phyloP scores from a whole-genome alignment of 23 red algal species.

The Gracilaria domingensis region DNA sequence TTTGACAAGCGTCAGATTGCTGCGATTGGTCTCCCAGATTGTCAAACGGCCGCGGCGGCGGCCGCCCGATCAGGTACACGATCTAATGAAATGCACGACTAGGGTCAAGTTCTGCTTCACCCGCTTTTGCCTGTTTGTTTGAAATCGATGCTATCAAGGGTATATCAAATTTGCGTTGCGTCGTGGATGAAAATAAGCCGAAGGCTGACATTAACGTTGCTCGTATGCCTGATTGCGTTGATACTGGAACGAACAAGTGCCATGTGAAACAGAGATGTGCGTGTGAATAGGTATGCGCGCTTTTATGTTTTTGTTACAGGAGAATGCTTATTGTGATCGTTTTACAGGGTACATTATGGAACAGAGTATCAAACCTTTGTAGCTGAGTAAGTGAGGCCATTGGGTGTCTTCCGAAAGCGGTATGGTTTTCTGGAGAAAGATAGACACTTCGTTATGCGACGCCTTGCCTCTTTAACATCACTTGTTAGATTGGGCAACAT shows the following conservation, averaged over 20 bases:
- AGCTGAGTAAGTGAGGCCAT: constrained; percentile 27
- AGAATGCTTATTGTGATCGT: constrained; percentile 12
- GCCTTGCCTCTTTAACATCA: constrained; percentile 17
- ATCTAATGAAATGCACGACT: constrained; percentile 19
- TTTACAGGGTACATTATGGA: constrained; percentile 20
- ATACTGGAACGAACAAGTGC: neutral
- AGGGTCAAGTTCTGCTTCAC: neutral
- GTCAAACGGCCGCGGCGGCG: constrained; percentile 36
- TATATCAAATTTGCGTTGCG: constrained; percentile 11
- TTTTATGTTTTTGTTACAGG: constrained; percentile 40
- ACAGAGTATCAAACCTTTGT: constrained; percentile 29
- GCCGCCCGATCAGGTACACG: constrained; percentile 48
- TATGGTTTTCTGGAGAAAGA: constrained; percentile 38
- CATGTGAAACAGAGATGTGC: constrained; percentile 8
- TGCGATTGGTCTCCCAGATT: constrained; percentile 35
- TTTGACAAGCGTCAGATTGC: constrained; percentile 66
- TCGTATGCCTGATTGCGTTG: constrained; percentile 37
- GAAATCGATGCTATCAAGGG: neutral
- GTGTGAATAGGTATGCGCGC: constrained; percentile 25
- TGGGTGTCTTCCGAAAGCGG: constrained; percentile 25
- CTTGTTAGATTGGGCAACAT: constrained; percentile 1
- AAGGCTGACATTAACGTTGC: constrained; percentile 38
- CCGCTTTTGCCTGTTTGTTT: constrained; percentile 23
- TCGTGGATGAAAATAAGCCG: neutral
- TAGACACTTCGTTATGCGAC: constrained; percentile 30